These are phyloP conservation scores for Pichia inconspicua DNA, from an alignment of 1,139 yeast genomes.

Conservation along the genomic window DNA sequence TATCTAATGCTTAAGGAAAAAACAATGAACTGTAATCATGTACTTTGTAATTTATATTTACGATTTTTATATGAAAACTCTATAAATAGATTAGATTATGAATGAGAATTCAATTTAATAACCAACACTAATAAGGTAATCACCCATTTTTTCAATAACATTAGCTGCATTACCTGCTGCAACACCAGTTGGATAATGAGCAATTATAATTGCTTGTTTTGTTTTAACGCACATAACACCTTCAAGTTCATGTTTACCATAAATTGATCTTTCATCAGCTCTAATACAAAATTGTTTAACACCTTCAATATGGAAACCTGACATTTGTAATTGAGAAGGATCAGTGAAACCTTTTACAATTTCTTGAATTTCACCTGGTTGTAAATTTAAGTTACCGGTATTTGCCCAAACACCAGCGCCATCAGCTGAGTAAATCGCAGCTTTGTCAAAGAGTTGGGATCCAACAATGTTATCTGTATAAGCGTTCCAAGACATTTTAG, in stretches of 20 bases:
- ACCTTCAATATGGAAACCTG: slow-evolving; percentile 78
- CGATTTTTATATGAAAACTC: no score
- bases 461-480: slow-evolving; percentile 88
- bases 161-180: slow-evolving; percentile 94
- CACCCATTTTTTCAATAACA: slow-evolving; percentile 91
- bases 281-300: slow-evolving; percentile 81
- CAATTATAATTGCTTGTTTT: slow-evolving; percentile 82
- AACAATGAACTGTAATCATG: no score
- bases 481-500: slow-evolving; percentile 37
- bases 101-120: slow-evolving; percentile 36
- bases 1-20: slow-evolving; percentile 14
- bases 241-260: slow-evolving; percentile 82
- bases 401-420: slow-evolving; percentile 96
- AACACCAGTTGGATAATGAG: slow-evolving; percentile 88
- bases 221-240: slow-evolving; percentile 92
- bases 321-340: slow-evolving; percentile 69
- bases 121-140: slow-evolving; percentile 80
- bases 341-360: slow-evolving; percentile 77
- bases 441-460: slow-evolving; percentile 83
- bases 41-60: background rate
- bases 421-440: slow-evolving; percentile 87
- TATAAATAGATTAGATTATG: no score
- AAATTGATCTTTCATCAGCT: slow-evolving; percentile 89
- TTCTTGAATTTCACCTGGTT: slow-evolving; percentile 62
- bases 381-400: slow-evolving; percentile 61